Evolutionary conservation across 2,329 filamentous ascomycete species (phyloP), one percentile per base, ranked within the genome.

Genomic region (Fonsecaea nubica): DNA sequence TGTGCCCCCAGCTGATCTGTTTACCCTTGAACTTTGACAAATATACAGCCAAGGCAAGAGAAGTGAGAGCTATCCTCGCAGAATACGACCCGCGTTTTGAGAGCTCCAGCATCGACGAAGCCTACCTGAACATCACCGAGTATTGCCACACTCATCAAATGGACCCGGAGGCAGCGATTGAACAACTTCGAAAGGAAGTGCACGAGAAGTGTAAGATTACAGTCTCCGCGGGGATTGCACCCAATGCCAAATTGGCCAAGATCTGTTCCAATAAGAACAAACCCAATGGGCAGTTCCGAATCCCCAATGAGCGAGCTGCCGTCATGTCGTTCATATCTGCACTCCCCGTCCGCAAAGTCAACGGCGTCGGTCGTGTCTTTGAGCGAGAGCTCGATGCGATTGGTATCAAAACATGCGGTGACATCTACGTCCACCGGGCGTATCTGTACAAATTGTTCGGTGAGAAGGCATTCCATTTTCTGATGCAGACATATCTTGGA

Each of bases 211-310:
- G 92, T 0, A 88, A 90, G 45, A 89, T 99, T 64, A 97, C 93
- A 0, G 90, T 99, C 3, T 97, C 93, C 15, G 95, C 94, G 0
- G 95, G 95, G 0, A 97, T 99, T 67, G 94, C 93, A 0, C 91
- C 92, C 1, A 99, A 99, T 77, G 90, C 93, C 0, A 94, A 93
- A 75, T 83, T 99, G 13, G 94, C 95, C 35, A 99, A 99, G 79
- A 97, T 99, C 36, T 92, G 91, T 73, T 96, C 92, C 18, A 97
- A 99, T 75, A 87, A 90, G 77, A 97, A 98, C 78, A 99, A 99
- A 75, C 95, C 95, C 0, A 96, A 99, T 73, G 95, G 95, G 0
- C 95, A 98, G 75, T 98, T 90, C 72, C 80, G 86, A 9, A 81
- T 98, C 1, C 85, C 90, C 0, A 91, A 85, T 60, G 89, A 96